Percentiles rank a stretch among this genome's conserved stretches.
Evolutionary conservation across 73 alveolate species (phyloP).

Genomic region (Diophrys appendiculata): DNA sequence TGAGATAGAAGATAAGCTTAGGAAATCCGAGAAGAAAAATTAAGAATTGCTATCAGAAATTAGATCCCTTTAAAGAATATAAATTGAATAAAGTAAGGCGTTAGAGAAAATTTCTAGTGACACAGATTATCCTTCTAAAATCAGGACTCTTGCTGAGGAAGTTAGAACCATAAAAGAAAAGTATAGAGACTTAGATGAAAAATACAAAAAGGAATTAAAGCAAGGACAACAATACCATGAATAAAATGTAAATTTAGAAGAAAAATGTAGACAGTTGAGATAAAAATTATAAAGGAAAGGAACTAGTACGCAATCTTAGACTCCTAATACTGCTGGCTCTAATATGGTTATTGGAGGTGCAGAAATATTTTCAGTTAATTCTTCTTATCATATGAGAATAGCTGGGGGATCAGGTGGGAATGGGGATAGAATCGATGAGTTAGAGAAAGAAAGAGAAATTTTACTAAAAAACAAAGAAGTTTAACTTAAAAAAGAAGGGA

Average conservation of each 20-base stretch:
- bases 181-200: not conserved
- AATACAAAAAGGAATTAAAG: constrained; percentile 14
- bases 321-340: no score
- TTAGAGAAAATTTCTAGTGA: constrained; percentile 34
- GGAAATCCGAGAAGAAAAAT: constrained; percentile 19
- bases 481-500: not conserved
- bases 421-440: no score
- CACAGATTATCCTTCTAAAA: constrained; percentile 28
- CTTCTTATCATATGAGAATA: no score
- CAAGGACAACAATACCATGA: constrained; percentile 11
- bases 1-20: not conserved
- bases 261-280: constrained; percentile 3
- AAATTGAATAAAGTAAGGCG: constrained; percentile 43
- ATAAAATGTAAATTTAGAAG: constrained; percentile 17
- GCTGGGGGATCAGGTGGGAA: no score
- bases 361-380: no score
- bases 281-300: not conserved
- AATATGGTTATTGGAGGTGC: no score
- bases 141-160: constrained; percentile 25
- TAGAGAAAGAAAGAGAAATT: not conserved
- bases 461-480: not conserved
- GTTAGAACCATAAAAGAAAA: not conserved
- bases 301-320: no score
- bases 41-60: constrained; percentile 25
- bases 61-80: constrained; percentile 24